Percentiles rank a stretch among this genome's conserved stretches.
Evolutionary conservation across 495 filamentous ascomycete species (phyloP).

Genomic region (Bombardia bombarda): DNA sequence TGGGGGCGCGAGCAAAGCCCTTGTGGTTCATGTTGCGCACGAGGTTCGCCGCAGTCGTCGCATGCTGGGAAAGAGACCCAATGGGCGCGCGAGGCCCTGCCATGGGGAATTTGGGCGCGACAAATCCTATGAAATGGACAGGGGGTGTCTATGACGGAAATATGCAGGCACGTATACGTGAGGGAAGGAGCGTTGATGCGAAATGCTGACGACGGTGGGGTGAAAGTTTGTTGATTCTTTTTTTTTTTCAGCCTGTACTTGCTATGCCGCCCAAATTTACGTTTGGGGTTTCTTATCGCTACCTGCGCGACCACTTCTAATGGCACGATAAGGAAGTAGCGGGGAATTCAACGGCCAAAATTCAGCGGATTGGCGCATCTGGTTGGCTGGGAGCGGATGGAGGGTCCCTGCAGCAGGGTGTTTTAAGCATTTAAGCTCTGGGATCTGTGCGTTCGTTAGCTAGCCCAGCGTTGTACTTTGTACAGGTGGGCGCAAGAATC

Average conservation of each 20-base stretch:
- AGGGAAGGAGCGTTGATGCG: too few relatives aligned
- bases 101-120: too few relatives aligned
- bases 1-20: conserved; percentile 9
- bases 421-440: too few relatives aligned
- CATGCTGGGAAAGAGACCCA: conserved; percentile 24
- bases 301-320: background rate
- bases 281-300: background rate
- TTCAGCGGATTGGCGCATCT: conserved; percentile 1
- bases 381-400: too few relatives aligned
- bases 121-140: too few relatives aligned
- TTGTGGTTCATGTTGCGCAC: conserved; percentile 13
- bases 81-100: conserved; percentile 25
- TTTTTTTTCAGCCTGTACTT: too few relatives aligned
- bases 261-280: background rate
- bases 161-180: too few relatives aligned
- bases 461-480: too few relatives aligned
- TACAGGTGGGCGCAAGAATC: too few relatives aligned
- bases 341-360: background rate
- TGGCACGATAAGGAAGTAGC: background rate
- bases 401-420: too few relatives aligned
- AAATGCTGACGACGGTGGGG: background rate
- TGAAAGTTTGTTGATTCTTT: background rate
- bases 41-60: conserved; percentile 17
- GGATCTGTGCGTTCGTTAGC: too few relatives aligned
- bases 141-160: too few relatives aligned